Base-by-base conservation (phyloP, 257 asterid genomes). In the Penstemon barbatus region DNA sequence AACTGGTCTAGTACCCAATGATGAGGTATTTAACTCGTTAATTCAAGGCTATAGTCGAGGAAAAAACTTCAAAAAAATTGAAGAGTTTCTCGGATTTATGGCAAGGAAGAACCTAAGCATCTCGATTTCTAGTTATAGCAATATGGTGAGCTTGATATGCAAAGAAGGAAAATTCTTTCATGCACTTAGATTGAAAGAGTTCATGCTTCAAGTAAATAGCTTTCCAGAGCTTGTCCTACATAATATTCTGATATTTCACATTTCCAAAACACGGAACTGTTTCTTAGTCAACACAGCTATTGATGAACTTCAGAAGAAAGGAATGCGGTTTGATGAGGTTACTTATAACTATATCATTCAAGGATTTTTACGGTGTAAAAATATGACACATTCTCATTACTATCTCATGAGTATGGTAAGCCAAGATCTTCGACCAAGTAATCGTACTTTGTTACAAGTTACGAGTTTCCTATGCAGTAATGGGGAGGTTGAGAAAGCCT, bases 231-330 rank as follows among this genome's bases (percentile, higher is more conserved):
- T 77, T 25, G 74, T 75, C 73, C 61, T 83, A 11, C 71, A 77
- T 56, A 88, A 87, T 48, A 81, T 88, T 55, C 68, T 88, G 86
- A 78, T 88, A 56, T 84, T 86, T 68, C 77, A 78, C 78, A 57
- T 93, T 61, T 81, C 85, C 44, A 77, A 82, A 10, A 60, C 54
- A 58, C 63, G 57, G 13, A 71, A 78, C 60, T 41, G 50, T 37
- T 70, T 67, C 39, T 68, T 81, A 69, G 71, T 81, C 77, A 70
- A 80, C 65, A 39, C 60, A 40, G 53, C 83, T 46, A 64, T 87
- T 9, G 64, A 71, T 6, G 79, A 80, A 64, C 51, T 88, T 56
- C 77, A 74, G 33, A 62, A 43, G 67, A 79, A 69, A 68, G 89
- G 86, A 52, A 65, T 84, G 55, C 79, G 80, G 43, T 76, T 80